Evolutionary conservation across 2,329 filamentous ascomycete genomes (phyloP).

Genomic region (Amylocarpus encephaloides): DNA sequence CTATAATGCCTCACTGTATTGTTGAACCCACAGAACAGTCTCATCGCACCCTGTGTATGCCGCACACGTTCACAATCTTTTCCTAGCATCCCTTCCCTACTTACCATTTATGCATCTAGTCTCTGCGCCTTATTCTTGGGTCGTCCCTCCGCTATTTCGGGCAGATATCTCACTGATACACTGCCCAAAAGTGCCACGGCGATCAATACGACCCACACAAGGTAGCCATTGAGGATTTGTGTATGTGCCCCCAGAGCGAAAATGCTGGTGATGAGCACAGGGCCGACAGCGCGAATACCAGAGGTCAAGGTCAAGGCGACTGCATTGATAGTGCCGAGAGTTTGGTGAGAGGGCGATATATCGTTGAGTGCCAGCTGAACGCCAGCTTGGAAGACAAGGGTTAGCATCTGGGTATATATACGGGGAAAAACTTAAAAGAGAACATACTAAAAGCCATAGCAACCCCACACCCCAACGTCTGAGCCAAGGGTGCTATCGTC

Average conservation of each 20-base stretch:
- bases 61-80: background rate
- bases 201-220: slow-evolving; percentile 56
- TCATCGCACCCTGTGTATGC: too few relatives aligned
- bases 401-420: slow-evolving; percentile 1
- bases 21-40: too few relatives aligned
- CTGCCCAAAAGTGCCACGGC: slow-evolving; percentile 30
- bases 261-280: slow-evolving; percentile 58
- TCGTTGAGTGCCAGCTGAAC: slow-evolving; percentile 72
- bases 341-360: slow-evolving; percentile 55
- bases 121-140: slow-evolving; percentile 7
- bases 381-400: slow-evolving; percentile 61
- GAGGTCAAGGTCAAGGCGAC: slow-evolving; percentile 56
- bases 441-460: slow-evolving; percentile 44
- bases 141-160: slow-evolving; percentile 28
- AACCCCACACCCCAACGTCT: slow-evolving; percentile 50
- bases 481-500: slow-evolving; percentile 33
- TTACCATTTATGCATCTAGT: background rate
- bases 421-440: slow-evolving; percentile 41
- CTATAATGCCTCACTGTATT: too few relatives aligned
- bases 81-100: background rate
- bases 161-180: slow-evolving; percentile 32
- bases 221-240: slow-evolving; percentile 56
- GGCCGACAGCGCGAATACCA: slow-evolving; percentile 58
- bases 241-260: slow-evolving; percentile 61
- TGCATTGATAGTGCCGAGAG: slow-evolving; percentile 67